Base-by-base conservation (phyloP, 768 basidiomycete genomes). In the Leucocoprinus birnbaumii region DNA sequence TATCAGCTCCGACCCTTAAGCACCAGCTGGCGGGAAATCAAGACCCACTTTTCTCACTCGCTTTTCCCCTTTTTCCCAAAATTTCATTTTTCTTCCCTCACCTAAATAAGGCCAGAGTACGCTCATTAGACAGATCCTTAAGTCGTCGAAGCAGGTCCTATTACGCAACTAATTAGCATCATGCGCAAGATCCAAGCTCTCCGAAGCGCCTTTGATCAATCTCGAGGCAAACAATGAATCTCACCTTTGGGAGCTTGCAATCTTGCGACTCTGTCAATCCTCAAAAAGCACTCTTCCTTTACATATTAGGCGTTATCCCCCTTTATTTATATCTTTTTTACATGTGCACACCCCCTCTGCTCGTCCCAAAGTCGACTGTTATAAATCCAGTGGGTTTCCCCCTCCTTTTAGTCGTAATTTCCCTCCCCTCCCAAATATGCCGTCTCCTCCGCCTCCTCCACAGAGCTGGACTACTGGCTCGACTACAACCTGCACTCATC, bases 401-500 rank as follows among this genome's bases (percentile, higher is more conserved):
- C 11, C 31, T 31, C 31, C 31, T 21, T 22, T n/a, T n/a, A n/a
- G 38, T 6, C 40, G 27, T 27, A 27, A 11, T 24, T 41, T 16
- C 26, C 19, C 25, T 22, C 18, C 38, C 11, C 31, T 43, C 47
- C 48, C 59, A 35, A 40, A 45, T 51, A 59, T 27, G 26, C n/a
- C 21, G 49, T 55, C 11, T 38, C 38, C 38, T 13, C 11, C 38
- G 44, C 38, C 46, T 2, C 13, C 27, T 16, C 40, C 54, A 10
- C 54, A 22, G 22, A 55, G 31, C 45, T 55, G 54, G 54, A 25
- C 40, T 10, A 7, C 47, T n/a, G 38, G 38, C 21, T 48, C 31
- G 19, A 48, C 47, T 3, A 48, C 54, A 18, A 49, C 48, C 5
- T 24, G 63, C 46, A 66, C 65, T 16, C 44, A 62, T n/a, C 64